Conservation (phyloP, 2,329 filamentous ascomycete species). For the Leptosphaerulina australis region DNA sequence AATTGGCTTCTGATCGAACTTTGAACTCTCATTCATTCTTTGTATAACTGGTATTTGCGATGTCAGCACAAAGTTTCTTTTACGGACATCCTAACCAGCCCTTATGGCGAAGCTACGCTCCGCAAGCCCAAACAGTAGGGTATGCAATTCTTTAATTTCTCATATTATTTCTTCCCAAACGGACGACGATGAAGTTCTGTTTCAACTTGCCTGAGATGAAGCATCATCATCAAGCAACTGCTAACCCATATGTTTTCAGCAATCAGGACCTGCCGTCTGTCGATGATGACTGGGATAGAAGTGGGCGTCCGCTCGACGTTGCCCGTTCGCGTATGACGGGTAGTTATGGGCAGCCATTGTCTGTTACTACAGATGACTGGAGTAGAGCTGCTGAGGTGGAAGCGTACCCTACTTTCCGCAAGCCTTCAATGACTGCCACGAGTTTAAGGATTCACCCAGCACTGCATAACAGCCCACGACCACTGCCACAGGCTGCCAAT, state of each 20-base stretch:
- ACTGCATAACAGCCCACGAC: too few species aligned
- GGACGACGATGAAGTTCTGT: not conserved
- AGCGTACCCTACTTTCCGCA: too few species aligned
- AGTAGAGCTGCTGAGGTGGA: conserved; percentile 1
- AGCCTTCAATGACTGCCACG: too few species aligned
- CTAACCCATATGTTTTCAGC: not conserved
- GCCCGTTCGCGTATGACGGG: not conserved
- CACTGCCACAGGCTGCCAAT: not conserved
- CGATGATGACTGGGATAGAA: not conserved
- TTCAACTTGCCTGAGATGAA: not conserved
- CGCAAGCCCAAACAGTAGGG: not conserved
- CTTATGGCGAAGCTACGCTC: not conserved
- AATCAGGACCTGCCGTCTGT: not conserved
- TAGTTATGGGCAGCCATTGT: not conserved
- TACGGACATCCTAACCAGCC: not conserved
- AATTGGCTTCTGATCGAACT: not conserved
- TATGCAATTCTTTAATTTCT: not conserved
- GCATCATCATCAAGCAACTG: not conserved
- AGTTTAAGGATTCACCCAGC: too few species aligned
- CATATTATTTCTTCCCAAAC: not conserved
- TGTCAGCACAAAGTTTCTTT: not conserved
- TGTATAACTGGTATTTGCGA: not conserved
- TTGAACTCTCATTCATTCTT: not conserved
- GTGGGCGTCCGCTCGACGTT: not conserved
- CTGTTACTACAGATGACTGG: not conserved